Evolutionary conservation across 768 basidiomycete species (phyloP).

Genomic region (Panaeolus papilionaceus): DNA sequence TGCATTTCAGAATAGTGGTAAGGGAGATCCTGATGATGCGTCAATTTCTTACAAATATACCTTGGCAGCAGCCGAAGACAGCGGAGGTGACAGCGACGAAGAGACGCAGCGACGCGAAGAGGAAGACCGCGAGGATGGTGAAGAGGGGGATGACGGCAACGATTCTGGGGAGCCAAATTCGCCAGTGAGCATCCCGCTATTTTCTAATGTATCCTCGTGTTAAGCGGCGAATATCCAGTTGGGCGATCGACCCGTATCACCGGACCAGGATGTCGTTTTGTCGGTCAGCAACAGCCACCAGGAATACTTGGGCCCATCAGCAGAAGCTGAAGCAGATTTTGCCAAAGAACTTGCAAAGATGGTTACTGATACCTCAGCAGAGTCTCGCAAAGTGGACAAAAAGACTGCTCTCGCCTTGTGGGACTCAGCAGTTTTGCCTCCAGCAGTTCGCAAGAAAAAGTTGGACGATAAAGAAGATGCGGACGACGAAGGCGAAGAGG

Average conservation of each 20-base stretch:
- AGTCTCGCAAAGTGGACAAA: slow-evolving; percentile 87
- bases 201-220: not conserved
- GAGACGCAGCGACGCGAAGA: slow-evolving; percentile 58
- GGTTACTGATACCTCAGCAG: slow-evolving; percentile 85
- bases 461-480: slow-evolving; percentile 61
- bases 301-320: slow-evolving; percentile 81
- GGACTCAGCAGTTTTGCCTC: slow-evolving; percentile 84
- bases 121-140: slow-evolving; percentile 48
- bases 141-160: slow-evolving; percentile 68
- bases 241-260: slow-evolving; percentile 78
- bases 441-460: slow-evolving; percentile 69
- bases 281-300: slow-evolving; percentile 59
- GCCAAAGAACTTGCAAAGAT: slow-evolving; percentile 95
- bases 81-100: slow-evolving; percentile 73
- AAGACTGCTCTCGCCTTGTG: slow-evolving; percentile 86
- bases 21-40: slow-evolving; percentile 26
- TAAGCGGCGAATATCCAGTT: slow-evolving; percentile 41
- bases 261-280: slow-evolving; percentile 80
- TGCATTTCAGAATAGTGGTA: slow-evolving; percentile 67
- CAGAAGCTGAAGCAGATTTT: slow-evolving; percentile 93
- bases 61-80: slow-evolving; percentile 41
- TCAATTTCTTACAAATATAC: too few relatives aligned
- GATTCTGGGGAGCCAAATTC: slow-evolving; percentile 65
- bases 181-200: slow-evolving; percentile 47
- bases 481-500: slow-evolving; percentile 38